Percentiles rank a stretch among this genome's conserved stretches.
Evolutionary conservation across 176 grass and related monocot species (phyloP).

Genomic region (Panicum miliaceum): DNA sequence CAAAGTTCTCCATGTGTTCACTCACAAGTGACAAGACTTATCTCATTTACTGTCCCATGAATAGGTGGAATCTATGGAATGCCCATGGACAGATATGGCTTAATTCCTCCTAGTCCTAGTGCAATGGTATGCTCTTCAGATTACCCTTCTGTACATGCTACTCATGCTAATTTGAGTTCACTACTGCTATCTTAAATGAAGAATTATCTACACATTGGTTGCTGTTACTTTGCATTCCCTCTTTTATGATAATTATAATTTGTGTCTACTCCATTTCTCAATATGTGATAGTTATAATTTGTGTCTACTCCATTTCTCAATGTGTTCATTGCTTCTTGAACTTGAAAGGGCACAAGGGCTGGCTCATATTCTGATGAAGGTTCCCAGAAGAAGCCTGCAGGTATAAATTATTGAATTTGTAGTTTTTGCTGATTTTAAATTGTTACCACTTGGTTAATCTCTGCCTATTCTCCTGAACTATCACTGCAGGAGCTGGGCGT

Average conservation of each 20-base stretch:
- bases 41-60: slow-evolving; percentile 29
- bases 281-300: slow-evolving; percentile 4
- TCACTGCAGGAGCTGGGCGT: slow-evolving; percentile 64
- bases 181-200: neutral
- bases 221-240: neutral
- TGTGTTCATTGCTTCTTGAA: slow-evolving; percentile 38
- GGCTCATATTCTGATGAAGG: slow-evolving; percentile 81
- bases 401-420: slow-evolving; percentile 36
- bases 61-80: slow-evolving; percentile 87
- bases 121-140: slow-evolving; percentile 58
- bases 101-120: slow-evolving; percentile 58
- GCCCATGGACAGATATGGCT: slow-evolving; percentile 72
- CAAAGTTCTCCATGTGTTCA: neutral
- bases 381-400: slow-evolving; percentile 79
- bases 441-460: slow-evolving; percentile 1
- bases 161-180: slow-evolving; percentile 15
- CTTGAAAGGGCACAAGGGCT: slow-evolving; percentile 56
- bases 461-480: neutral
- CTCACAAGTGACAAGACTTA: neutral
- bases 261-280: neutral
- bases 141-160: neutral
- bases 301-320: neutral
- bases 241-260: neutral
- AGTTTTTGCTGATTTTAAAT: neutral
- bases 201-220: neutral